These are phyloP conservation scores for Globisporangium barbulae DNA, from an alignment of 352 stramenopile species.

Conservation along the genomic window DNA sequence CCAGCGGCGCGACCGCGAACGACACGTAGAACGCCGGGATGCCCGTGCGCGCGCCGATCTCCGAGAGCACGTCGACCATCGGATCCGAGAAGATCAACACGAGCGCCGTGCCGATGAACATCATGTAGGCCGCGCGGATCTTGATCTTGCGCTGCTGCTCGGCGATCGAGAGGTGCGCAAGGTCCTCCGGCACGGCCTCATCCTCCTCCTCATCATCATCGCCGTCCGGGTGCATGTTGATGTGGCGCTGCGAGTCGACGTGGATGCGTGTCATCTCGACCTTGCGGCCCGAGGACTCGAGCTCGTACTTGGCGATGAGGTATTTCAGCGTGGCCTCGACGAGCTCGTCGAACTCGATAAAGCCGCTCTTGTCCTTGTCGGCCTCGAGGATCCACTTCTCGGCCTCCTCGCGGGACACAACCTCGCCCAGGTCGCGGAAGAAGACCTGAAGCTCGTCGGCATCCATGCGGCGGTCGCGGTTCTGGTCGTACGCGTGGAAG, in stretches of 20 bases:
- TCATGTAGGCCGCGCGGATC: slow-evolving; percentile 91
- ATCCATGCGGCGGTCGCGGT: slow-evolving; percentile 89
- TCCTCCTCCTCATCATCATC: slow-evolving; percentile 90
- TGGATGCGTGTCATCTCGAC: slow-evolving; percentile 49
- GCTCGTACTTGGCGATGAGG: slow-evolving; percentile 76
- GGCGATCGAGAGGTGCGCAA: slow-evolving; percentile 91
- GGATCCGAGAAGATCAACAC: slow-evolving; percentile 97
- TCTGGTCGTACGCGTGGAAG: slow-evolving; percentile 93
- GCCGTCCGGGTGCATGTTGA: slow-evolving; percentile 41
- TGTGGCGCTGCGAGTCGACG: slow-evolving; percentile 45
- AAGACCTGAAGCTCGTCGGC: slow-evolving; percentile 90
- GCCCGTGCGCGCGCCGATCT: slow-evolving; percentile 87
- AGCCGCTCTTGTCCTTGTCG: slow-evolving; percentile 90
- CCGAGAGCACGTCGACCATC: slow-evolving; percentile 97
- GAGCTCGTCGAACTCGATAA: slow-evolving; percentile 95
- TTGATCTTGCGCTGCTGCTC: slow-evolving; percentile 96
- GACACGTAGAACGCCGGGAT: slow-evolving; percentile 98
- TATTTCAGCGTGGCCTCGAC: slow-evolving; percentile 86
- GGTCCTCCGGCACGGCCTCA: slow-evolving; percentile 93
- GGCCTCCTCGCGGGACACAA: slow-evolving; percentile 73
- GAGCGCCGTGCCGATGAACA: slow-evolving; percentile 92
- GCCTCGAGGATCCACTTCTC: slow-evolving; percentile 84
- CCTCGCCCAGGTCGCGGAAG: slow-evolving; percentile 94
- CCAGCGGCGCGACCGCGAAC: slow-evolving; percentile 96
- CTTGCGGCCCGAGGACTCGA: slow-evolving; percentile 42